Percentiles rank a stretch among this genome's conserved stretches.
Conservation (phyloP, 495 filamentous ascomycete genomes). For the Podospora anserina region DNA sequence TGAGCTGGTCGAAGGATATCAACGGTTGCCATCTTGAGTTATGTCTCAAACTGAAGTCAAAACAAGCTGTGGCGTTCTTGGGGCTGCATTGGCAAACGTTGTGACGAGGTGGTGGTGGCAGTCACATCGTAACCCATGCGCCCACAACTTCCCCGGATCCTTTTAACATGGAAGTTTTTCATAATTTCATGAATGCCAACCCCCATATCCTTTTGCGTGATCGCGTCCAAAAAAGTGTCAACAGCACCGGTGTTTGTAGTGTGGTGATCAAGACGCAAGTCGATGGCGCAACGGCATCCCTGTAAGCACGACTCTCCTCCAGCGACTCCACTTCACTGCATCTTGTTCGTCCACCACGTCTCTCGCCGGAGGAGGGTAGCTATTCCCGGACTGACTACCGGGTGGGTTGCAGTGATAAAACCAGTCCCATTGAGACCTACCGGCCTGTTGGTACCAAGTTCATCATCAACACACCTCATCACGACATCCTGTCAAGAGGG, state of each 20-base stretch:
- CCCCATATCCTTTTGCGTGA: neutral
- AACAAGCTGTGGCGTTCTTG: neutral
- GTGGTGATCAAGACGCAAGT: neutral
- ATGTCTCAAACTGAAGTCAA: neutral
- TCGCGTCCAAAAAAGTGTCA: neutral
- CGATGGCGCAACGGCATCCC: conserved; percentile 29
- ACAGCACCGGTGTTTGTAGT: neutral
- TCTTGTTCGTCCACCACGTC: conserved; percentile 1
- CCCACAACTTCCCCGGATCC: neutral
- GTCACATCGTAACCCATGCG: neutral
- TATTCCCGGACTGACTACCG: neutral
- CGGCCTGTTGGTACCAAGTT: neutral
- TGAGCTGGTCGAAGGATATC: conserved; percentile 18
- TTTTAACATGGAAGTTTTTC: neutral
- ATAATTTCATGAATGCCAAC: neutral
- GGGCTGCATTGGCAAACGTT: neutral
- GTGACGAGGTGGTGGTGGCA: neutral
- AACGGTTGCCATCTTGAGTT: conserved; percentile 7
- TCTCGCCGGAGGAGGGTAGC: neutral
- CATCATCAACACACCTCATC: neutral
- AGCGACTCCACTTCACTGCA: neutral
- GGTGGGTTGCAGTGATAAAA: neutral
- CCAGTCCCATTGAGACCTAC: neutral
- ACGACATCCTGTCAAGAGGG: neutral
- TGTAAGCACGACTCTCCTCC: conserved; percentile 22